Percentiles rank a stretch among this genome's conserved stretches.
phyloP scores from a whole-genome alignment of 148 eudicot genomes.

The Amaranthus palmeri region DNA sequence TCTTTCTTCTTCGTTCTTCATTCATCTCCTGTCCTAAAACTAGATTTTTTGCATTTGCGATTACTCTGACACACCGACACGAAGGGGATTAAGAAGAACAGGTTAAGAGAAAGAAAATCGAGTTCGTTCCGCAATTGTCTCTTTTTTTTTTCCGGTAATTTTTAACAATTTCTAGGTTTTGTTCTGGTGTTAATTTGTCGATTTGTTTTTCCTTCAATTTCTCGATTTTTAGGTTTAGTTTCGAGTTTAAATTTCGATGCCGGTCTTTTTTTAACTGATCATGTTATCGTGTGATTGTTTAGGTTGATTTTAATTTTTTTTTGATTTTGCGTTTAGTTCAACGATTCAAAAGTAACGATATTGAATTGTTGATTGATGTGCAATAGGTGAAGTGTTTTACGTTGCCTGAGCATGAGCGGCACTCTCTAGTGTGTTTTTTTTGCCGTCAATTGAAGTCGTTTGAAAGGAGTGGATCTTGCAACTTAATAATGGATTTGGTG shows the following conservation, averaged over 20 bases:
- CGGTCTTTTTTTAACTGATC: neutral
- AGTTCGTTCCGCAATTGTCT: neutral
- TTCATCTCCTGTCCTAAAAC: constrained; percentile 9
- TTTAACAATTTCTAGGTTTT: neutral
- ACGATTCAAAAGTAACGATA: neutral
- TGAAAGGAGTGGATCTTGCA: constrained; percentile 18
- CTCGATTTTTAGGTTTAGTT: constrained; percentile 13
- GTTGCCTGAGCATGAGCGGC: constrained; percentile 16
- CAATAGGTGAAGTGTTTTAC: constrained; percentile 6
- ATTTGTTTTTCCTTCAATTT: neutral
- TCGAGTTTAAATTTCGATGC: neutral
- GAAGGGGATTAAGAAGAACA: neutral
- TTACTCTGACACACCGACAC: neutral
- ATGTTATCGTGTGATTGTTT: neutral
- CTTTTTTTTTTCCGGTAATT: neutral
- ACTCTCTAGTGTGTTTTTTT: neutral
- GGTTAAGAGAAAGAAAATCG: constrained; percentile 8
- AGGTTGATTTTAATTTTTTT: neutral
- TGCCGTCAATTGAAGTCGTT: constrained; percentile 6
- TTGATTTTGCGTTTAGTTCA: neutral
- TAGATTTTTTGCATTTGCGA: neutral
- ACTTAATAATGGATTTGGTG: constrained; percentile 59
- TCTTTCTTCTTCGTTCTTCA: neutral
- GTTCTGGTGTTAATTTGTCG: neutral
- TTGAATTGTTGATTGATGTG: neutral